Conservation (phyloP, 2,329 filamentous ascomycete species). For the Thelonectria blattea region DNA sequence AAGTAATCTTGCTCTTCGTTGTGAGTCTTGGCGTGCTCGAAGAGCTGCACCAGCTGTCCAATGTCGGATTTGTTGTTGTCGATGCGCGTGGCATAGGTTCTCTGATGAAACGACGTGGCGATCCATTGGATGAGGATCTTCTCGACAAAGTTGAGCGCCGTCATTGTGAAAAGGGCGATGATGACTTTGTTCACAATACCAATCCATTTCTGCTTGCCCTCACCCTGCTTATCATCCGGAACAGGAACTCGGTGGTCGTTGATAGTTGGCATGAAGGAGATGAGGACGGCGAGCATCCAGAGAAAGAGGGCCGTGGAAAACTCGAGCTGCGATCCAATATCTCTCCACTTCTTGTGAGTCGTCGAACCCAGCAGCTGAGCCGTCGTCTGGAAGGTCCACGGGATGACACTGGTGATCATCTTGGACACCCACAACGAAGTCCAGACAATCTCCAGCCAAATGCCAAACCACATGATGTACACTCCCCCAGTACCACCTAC, state of each 20-base stretch:
- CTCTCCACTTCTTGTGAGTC: conserved; percentile 90
- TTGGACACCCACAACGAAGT: conserved; percentile 82
- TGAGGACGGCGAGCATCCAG: conserved; percentile 86
- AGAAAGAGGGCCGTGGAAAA: conserved; percentile 86
- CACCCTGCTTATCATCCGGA: conserved; percentile 45
- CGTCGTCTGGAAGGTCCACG: conserved; percentile 53
- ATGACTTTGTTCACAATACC: conserved; percentile 83
- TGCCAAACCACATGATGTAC: conserved; percentile 84
- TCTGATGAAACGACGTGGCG: conserved; percentile 87
- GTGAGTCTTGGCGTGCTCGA: conserved; percentile 78
- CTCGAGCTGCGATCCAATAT: conserved; percentile 85
- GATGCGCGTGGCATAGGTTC: conserved; percentile 90
- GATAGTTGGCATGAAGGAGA: conserved; percentile 86
- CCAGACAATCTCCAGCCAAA: conserved; percentile 96
- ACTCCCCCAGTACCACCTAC: conserved; percentile 75
- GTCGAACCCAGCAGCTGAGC: conserved; percentile 81
- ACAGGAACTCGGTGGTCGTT: conserved; percentile 57
- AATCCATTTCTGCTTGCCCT: conserved; percentile 71
- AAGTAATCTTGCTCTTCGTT: conserved; percentile 60
- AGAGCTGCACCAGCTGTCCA: conserved; percentile 59
- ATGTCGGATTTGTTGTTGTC: conserved; percentile 93
- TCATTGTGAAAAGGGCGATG: conserved; percentile 80
- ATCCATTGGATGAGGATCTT: conserved; percentile 96
- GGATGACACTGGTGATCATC: conserved; percentile 59
- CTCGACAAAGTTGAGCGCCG: conserved; percentile 81